phyloP scores from a whole-genome alignment of 202 grass and related monocot genomes.

The Saccharum hybrid region DNA sequence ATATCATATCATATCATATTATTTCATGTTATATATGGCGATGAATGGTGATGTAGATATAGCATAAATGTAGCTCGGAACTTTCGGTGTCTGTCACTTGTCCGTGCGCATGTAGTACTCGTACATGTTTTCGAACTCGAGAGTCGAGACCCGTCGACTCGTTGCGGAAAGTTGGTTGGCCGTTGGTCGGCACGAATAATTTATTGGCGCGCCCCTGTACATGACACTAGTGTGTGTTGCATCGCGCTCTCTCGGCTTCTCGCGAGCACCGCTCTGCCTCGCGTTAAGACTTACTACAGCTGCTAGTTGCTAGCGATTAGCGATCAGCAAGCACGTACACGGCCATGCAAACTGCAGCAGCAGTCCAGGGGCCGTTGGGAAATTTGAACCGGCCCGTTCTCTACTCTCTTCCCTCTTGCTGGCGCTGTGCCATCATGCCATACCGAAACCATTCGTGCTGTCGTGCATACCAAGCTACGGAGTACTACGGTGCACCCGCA shows the following conservation, averaged over 20 bases:
- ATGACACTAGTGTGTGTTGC: background rate
- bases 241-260: background rate
- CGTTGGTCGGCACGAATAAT: constrained; percentile 53
- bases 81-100: constrained; percentile 52
- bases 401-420: background rate
- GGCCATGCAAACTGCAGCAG: no score
- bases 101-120: constrained; percentile 15
- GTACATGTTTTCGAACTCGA: background rate
- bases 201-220: constrained; percentile 28
- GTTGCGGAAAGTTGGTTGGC: constrained; percentile 49
- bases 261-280: background rate
- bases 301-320: no score
- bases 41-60: constrained; percentile 47
- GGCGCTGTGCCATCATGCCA: background rate
- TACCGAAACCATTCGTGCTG: background rate
- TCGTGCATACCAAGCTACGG: no score
- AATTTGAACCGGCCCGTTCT: background rate
- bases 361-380: background rate
- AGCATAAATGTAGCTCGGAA: constrained; percentile 58
- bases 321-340: no score
- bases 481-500: background rate
- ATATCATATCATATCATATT: background rate
- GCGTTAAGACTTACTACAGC: no score
- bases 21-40: background rate
- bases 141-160: background rate